Percentiles rank a stretch among this genome's conserved stretches.
Conservation (phyloP, 208 protist species). For the Crithidia fasciculata region DNA sequence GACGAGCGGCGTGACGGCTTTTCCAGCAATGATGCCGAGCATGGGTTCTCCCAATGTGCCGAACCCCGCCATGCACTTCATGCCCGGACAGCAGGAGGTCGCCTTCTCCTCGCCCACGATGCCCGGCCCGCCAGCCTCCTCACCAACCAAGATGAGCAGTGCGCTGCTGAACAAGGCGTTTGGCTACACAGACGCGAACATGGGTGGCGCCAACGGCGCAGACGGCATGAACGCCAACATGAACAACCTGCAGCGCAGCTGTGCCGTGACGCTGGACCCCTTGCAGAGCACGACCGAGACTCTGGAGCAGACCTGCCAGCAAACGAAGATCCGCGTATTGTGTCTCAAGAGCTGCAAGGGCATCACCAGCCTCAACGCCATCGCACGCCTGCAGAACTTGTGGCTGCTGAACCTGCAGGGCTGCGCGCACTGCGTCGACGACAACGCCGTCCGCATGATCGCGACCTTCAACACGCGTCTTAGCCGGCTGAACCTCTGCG, state of each 20-base stretch:
- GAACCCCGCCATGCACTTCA: constrained; percentile 24
- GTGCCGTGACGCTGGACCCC: constrained; percentile 55
- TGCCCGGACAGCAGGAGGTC: constrained; percentile 18
- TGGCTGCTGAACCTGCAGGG: constrained; percentile 79
- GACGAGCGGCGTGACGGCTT: constrained; percentile 16
- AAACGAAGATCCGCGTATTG: constrained; percentile 59
- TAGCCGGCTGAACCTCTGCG: constrained; percentile 76
- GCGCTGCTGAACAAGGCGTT: constrained; percentile 34
- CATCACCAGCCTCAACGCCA: constrained; percentile 58
- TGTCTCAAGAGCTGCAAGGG: constrained; percentile 66
- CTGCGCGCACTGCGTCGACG: constrained; percentile 60
- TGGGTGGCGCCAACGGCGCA: constrained; percentile 22
- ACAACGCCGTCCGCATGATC: constrained; percentile 63
- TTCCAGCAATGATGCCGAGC: constrained; percentile 22
- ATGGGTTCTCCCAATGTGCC: constrained; percentile 15
- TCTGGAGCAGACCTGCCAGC: constrained; percentile 64
- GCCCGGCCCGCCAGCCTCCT: constrained; percentile 18
- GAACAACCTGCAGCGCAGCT: constrained; percentile 40
- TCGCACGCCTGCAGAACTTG: constrained; percentile 56
- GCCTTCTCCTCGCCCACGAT: constrained; percentile 19
- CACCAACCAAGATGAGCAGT: constrained; percentile 36
- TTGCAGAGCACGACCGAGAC: constrained; percentile 54
- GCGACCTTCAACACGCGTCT: constrained; percentile 57
- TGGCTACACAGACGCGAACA: constrained; percentile 24
- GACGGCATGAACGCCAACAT: constrained; percentile 52